These are phyloP conservation scores for Phlyctochytrium bullatum DNA, from an alignment of 192 early-diverging fungal species.

Conservation along the genomic window DNA sequence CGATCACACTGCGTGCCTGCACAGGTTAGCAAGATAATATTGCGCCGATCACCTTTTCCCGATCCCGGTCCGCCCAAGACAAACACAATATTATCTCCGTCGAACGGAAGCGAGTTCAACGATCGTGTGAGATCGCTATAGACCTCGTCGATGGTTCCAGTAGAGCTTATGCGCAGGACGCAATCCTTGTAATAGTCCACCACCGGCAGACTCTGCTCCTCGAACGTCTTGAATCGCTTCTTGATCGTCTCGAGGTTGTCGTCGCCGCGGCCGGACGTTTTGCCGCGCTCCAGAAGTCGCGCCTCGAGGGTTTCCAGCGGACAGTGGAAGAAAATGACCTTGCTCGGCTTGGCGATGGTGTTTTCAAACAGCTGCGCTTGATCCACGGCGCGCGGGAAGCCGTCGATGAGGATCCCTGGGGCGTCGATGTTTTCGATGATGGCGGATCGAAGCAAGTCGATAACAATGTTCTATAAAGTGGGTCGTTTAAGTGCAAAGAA, in stretches of 20 bases:
- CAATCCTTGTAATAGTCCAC: conserved; percentile 39
- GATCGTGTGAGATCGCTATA: background rate
- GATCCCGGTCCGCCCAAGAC: conserved; percentile 52
- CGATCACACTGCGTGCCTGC: conserved; percentile 57
- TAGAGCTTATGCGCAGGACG: background rate
- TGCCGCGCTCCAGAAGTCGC: conserved; percentile 50
- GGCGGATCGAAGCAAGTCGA: conserved; percentile 29
- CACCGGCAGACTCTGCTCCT: conserved; percentile 48
- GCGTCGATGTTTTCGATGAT: conserved; percentile 24
- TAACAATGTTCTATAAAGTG: conserved; percentile 21
- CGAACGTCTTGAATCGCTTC: conserved; percentile 49
- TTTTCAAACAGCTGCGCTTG: conserved; percentile 49
- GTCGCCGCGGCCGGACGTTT: conserved; percentile 49
- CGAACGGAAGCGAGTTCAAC: conserved; percentile 30
- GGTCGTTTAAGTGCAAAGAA: background rate
- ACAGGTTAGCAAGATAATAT: background rate
- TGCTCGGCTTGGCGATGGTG: conserved; percentile 5
- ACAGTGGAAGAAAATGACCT: conserved; percentile 40
- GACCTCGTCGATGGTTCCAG: conserved; percentile 8
- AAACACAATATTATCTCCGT: conserved; percentile 41
- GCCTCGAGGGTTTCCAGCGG: conserved; percentile 48
- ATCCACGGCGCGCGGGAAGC: conserved; percentile 50
- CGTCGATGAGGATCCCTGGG: conserved; percentile 45
- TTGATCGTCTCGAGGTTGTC: conserved; percentile 55
- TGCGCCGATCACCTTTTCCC: conserved; percentile 42